A percentile compares a stretch with the other conserved stretches of the same genome.
phyloP scores from a whole-genome alignment of 176 grass and related monocot species.

The Aegilops speltoides region DNA sequence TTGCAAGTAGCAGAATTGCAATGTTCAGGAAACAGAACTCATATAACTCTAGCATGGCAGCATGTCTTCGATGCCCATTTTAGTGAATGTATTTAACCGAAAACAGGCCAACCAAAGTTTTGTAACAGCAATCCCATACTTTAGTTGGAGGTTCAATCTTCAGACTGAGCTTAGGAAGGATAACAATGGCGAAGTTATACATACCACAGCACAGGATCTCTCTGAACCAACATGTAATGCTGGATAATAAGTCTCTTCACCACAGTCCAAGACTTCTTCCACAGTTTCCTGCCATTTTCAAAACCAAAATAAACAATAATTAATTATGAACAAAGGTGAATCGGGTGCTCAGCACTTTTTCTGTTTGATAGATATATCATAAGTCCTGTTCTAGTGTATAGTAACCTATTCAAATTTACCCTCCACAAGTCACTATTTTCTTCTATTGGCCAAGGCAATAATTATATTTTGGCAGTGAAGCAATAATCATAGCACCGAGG shows the following conservation, averaged over 20 bases:
- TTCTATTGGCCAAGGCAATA: background rate
- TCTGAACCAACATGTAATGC: constrained; percentile 76
- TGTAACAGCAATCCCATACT: background rate
- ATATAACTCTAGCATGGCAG: background rate
- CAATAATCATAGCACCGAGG: background rate
- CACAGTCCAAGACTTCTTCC: constrained; percentile 60
- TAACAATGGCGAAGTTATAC: constrained; percentile 3
- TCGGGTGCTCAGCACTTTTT: background rate
- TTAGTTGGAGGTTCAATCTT: background rate
- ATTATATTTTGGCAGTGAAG: background rate
- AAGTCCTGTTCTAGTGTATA: background rate
- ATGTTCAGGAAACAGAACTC: too few species aligned
- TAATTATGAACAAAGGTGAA: constrained; percentile 21
- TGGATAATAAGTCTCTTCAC: constrained; percentile 93
- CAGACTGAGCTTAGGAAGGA: background rate
- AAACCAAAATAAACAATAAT: constrained; percentile 33
- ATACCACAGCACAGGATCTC: constrained; percentile 69
- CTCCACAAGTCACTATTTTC: background rate
- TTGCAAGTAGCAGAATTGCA: too few species aligned
- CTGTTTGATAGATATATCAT: background rate
- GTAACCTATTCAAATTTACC: background rate
- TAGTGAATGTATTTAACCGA: background rate
- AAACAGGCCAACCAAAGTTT: background rate
- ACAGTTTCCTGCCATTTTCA: constrained; percentile 43
- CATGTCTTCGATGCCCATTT: background rate